Conservation (phyloP, 345 rosid genomes). For the Citrus sinensis region DNA sequence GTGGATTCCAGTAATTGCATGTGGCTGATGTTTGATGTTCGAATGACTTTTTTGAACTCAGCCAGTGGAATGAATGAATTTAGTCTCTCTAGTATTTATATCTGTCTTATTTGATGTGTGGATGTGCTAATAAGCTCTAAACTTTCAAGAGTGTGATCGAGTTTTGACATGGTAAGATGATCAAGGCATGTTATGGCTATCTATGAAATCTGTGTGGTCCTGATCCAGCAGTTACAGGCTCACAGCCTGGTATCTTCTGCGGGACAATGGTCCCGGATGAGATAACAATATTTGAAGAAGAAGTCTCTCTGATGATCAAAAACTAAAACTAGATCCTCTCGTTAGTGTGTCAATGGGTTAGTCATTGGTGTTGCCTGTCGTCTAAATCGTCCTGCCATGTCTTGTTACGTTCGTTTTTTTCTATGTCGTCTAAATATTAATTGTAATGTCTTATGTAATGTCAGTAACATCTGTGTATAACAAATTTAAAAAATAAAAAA, state of each 20-base stretch:
- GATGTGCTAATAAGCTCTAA: background rate
- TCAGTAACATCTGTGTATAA: too few species aligned
- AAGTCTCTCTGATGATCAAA: background rate
- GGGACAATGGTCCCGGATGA: background rate
- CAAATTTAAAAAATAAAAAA: too few species aligned
- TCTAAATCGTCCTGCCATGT: background rate
- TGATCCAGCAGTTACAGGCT: background rate
- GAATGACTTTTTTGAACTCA: background rate
- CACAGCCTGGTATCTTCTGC: background rate
- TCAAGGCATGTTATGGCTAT: background rate
- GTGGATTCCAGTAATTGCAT: background rate
- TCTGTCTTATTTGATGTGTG: background rate
- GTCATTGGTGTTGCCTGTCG: background rate
- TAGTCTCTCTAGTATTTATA: background rate
- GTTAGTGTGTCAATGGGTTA: background rate
- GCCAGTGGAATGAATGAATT: background rate
- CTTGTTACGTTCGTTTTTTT: background rate
- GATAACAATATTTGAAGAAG: background rate
- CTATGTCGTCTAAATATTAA: too few species aligned
- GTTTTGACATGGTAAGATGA: background rate
- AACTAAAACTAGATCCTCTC: background rate
- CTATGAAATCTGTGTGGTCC: slow-evolving; percentile 14
- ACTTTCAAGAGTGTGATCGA: too few species aligned
- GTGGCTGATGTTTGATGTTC: background rate
- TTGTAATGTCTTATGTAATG: too few species aligned